Evolutionary conservation across 495 filamentous ascomycete species (phyloP), one percentile per base, ranked within the genome.

Genomic region (Neurospora tetrasperma): DNA sequence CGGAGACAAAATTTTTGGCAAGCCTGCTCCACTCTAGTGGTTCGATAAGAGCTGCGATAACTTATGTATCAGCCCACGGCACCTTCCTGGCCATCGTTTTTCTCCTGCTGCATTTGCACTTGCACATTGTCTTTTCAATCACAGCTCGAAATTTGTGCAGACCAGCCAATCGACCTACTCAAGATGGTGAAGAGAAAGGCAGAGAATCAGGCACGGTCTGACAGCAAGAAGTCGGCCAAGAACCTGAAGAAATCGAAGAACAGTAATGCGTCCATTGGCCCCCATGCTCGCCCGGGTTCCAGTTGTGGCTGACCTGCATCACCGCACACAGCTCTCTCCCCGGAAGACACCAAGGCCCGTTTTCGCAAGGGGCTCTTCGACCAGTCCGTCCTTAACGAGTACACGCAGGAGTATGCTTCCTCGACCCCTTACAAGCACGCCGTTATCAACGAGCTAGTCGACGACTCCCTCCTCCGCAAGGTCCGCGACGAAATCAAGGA

Each of bases 401-500:
- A 96, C 77, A 89, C 88, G 7, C 81, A 86, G 46, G 82, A 86
- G 78, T 97, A 97, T 82, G 87, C 89, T 71, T 78, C 85, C 44
- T 97, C 94, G 16, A 79, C 84, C 69, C 94, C 94, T 4, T 99
- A 98, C 84, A 93, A 93, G 74, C 94, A 99, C 82, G 90, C 90
- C 76, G 94, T 99, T 16, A 97, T 99, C 77, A 84, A 86, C 72
- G 84, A 86, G 23, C 84, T 99, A 20, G 92, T 98, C 78, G 85
- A 92, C 79, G 89, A 93, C 69, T 79, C 83, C 43, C 90, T 99
- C 14, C 88, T 99, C 69, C 94, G 93, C 77, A 84, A 88, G 71
- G 96, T 99, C 75, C 94, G 95, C 78, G 82, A 86, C 74, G 96
- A 99, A 85, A 94, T 98, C 79, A 89, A 92, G 81, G 85, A 88